phyloP scores from a whole-genome alignment of 768 basidiomycete genomes.

The Psilocybe subaeruginosa region DNA sequence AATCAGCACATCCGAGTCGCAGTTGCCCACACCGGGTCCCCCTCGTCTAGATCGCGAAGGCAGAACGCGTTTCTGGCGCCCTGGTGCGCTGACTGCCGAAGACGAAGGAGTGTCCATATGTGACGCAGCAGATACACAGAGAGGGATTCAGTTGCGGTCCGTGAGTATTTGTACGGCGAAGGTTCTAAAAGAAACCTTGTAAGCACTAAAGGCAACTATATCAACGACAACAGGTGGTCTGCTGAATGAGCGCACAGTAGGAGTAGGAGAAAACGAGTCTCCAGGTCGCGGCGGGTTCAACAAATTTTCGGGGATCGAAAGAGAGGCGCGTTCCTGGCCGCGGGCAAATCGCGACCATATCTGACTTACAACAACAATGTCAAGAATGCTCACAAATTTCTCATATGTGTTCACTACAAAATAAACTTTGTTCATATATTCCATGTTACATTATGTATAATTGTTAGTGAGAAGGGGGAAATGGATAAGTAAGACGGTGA shows the following conservation, averaged over 20 bases:
- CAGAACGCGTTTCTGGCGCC: slow-evolving; percentile 76
- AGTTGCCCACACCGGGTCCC: slow-evolving; percentile 78
- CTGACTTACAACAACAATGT: not conserved
- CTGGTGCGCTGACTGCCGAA: slow-evolving; percentile 35
- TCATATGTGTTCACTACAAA: not conserved
- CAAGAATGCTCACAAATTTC: slow-evolving; percentile 2
- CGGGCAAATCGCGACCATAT: slow-evolving; percentile 6
- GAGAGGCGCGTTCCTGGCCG: slow-evolving; percentile 19
- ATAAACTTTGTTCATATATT: not conserved
- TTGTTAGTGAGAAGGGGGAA: not conserved
- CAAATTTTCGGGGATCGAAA: slow-evolving; percentile 18
- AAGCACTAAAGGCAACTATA: not conserved
- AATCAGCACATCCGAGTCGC: slow-evolving; percentile 83
- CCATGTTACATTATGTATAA: not conserved
- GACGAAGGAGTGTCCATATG: slow-evolving; percentile 43
- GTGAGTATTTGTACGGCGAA: slow-evolving; percentile 1
- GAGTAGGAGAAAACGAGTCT: not conserved
- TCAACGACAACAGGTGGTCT: slow-evolving; percentile 1
- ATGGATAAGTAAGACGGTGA: not conserved
- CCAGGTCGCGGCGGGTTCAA: slow-evolving; percentile 3
- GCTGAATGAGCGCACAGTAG: slow-evolving; percentile 9
- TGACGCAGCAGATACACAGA: slow-evolving; percentile 10
- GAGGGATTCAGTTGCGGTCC: not conserved
- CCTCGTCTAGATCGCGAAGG: slow-evolving; percentile 82
- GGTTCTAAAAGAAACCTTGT: not conserved